Base-by-base conservation (phyloP, 2,329 filamentous ascomycete species). In the Ceratocystis ficicola region DNA sequence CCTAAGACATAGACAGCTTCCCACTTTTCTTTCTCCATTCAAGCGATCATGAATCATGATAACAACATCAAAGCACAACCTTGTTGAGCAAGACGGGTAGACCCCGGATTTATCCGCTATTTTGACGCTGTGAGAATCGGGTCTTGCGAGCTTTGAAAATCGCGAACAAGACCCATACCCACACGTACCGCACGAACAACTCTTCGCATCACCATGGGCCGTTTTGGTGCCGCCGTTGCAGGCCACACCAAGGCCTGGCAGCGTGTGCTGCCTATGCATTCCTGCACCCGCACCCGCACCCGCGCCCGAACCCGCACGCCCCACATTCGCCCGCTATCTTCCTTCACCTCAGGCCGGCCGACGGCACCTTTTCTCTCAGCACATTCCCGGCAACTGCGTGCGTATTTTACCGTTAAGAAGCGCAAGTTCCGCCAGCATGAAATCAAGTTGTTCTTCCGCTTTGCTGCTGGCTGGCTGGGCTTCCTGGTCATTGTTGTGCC, bases 361-460 rank as follows among this genome's bases (percentile, higher is more conserved):
- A 80, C 76, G 72, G 76, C 75, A n/a, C 81, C 78, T 65, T 86
- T 80, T 72, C 80, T 81, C 72, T 77, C 75, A 44, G 75, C 78
- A 1, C 80, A 76, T 22, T 70, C 75, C 52, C 73, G 79, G 62
- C 80, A 82, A 62, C 78, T 83, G 55, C 77, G 86, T 46, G 82
- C 83, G 7, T 83, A 89, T 68, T 82, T 95, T 68, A 90, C 88
- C n/a, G 95, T 89, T 0, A 87, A 91, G 73, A 84, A 85, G 69
- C 87, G 84, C 69, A 77, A 79, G 69, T 90, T 86, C 78, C 77
- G 92, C 67, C 86, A 83, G 69, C 80, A 87, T 69, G 88, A 93
- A 71, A 78, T 89, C 60, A 84, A 83, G 71, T 79, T 88, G 36
- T 86, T 86, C 50, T 77, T 86, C 41, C 89, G 88, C 69, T 90